These are phyloP conservation scores for Viola pubescens DNA, from an alignment of 441 rosid genomes.

Conservation along the genomic window DNA sequence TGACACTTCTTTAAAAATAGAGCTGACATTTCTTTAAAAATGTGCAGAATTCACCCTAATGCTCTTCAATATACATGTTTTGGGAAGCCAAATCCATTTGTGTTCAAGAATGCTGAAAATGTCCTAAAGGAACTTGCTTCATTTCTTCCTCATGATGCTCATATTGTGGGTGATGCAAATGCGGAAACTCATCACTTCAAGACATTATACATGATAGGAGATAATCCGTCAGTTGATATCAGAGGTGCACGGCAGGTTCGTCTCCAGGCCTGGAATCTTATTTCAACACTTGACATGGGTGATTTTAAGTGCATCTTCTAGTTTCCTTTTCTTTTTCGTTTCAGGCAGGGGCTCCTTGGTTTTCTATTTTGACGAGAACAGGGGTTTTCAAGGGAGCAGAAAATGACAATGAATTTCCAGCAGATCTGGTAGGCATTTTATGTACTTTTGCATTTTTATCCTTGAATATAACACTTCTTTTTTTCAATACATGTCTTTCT, in stretches of 20 bases:
- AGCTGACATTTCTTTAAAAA: too few relatives aligned
- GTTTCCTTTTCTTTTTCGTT: slow-evolving; percentile 7
- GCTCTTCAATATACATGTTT: slow-evolving; percentile 48
- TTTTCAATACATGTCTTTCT: too few relatives aligned
- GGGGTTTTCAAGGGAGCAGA: slow-evolving; percentile 72
- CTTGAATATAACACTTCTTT: too few relatives aligned
- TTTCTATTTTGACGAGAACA: slow-evolving; percentile 77
- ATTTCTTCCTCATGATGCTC: slow-evolving; percentile 14
- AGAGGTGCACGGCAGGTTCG: slow-evolving; percentile 61
- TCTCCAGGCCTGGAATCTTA: background rate
- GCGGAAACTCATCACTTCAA: slow-evolving; percentile 31
- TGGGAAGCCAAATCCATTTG: slow-evolving; percentile 79
- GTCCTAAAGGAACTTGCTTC: slow-evolving; percentile 39
- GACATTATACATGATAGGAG: slow-evolving; percentile 75
- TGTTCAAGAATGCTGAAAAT: slow-evolving; percentile 58
- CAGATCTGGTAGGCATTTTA: slow-evolving; percentile 46
- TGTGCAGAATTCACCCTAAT: slow-evolving; percentile 46
- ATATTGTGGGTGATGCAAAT: slow-evolving; percentile 9
- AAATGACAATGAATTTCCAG: slow-evolving; percentile 51
- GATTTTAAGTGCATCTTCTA: too few relatives aligned
- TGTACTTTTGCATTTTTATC: background rate
- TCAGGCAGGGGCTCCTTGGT: slow-evolving; percentile 83
- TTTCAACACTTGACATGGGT: too few relatives aligned
- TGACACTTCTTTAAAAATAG: too few relatives aligned
- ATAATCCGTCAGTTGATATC: slow-evolving; percentile 72